phyloP scores from a whole-genome alignment of 2,329 filamentous ascomycete species.

The Clonostachys rosea region DNA sequence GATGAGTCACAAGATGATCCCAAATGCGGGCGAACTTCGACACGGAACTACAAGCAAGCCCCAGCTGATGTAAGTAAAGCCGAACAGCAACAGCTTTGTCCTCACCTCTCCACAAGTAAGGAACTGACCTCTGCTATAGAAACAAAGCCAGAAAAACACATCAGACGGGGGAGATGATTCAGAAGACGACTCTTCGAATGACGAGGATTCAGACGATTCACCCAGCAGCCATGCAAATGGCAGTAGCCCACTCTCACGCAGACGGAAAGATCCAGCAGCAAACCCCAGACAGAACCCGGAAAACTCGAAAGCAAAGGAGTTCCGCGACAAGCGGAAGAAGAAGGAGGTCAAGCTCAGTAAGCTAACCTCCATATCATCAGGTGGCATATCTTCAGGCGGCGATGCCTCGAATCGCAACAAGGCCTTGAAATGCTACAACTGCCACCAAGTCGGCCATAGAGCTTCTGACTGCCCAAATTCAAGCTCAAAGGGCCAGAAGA shows the following conservation, averaged over 20 bases:
- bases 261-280: too few species aligned
- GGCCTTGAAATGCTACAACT: constrained; percentile 49
- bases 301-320: constrained; percentile 31
- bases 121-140: too few species aligned
- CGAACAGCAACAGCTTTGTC: too few species aligned
- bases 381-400: constrained; percentile 12
- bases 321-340: constrained; percentile 56
- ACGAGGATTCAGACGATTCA: constrained; percentile 3
- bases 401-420: constrained; percentile 13
- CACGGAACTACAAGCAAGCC: constrained; percentile 15
- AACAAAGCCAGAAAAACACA: constrained; percentile 5
- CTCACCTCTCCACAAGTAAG: too few species aligned
- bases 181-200: background rate
- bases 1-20: constrained; percentile 27
- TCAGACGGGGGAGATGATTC: constrained; percentile 14
- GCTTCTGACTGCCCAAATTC: constrained; percentile 46
- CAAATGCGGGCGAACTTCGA: constrained; percentile 27
- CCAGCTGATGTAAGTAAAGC: too few species aligned
- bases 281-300: constrained; percentile 15
- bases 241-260: too few species aligned
- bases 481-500: constrained; percentile 6
- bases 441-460: constrained; percentile 58
- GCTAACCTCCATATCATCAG: constrained; percentile 54
- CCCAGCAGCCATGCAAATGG: too few species aligned
- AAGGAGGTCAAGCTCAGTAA: constrained; percentile 64